phyloP scores from a whole-genome alignment of 768 basidiomycete genomes.

The Gloeopeniophorella convolvens region DNA sequence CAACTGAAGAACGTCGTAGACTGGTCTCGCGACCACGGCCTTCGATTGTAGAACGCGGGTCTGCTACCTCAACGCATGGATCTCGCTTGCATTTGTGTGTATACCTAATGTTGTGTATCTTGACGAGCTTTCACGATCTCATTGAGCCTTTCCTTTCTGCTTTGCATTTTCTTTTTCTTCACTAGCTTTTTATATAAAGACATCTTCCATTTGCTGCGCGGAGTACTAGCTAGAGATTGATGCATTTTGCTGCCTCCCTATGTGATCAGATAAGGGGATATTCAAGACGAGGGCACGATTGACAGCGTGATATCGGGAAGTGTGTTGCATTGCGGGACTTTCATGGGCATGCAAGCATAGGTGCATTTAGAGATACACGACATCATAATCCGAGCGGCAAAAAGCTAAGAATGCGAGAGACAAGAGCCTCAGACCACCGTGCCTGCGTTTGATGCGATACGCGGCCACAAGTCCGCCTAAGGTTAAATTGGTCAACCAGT shows the following conservation, averaged over 20 bases:
- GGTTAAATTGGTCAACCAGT: background rate
- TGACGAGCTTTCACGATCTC: too few species aligned
- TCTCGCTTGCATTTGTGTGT: background rate
- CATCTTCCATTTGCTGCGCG: too few species aligned
- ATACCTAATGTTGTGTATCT: constrained; percentile 16
- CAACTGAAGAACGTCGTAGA: constrained; percentile 73
- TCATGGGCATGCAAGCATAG: constrained; percentile 14
- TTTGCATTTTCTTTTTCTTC: too few species aligned
- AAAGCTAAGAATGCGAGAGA: constrained; percentile 18
- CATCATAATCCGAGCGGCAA: constrained; percentile 17
- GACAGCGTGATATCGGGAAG: too few species aligned
- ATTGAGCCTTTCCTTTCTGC: too few species aligned
- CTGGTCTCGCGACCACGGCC: constrained; percentile 31
- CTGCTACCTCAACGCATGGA: background rate
- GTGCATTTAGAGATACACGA: constrained; percentile 18
- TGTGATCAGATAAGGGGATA: too few species aligned
- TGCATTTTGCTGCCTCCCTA: too few species aligned
- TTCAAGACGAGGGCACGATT: too few species aligned
- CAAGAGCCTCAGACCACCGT: constrained; percentile 76
- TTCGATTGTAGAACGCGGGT: constrained; percentile 4
- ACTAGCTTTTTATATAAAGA: too few species aligned
- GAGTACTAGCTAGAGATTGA: too few species aligned
- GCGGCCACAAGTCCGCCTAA: constrained; percentile 96
- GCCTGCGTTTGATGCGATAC: constrained; percentile 98
- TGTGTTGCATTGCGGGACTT: background rate